A percentile compares a stretch with the other conserved stretches of the same genome.
Conservation (phyloP, 2,329 filamentous ascomycete species). For the Tolypocladium endophyticum region DNA sequence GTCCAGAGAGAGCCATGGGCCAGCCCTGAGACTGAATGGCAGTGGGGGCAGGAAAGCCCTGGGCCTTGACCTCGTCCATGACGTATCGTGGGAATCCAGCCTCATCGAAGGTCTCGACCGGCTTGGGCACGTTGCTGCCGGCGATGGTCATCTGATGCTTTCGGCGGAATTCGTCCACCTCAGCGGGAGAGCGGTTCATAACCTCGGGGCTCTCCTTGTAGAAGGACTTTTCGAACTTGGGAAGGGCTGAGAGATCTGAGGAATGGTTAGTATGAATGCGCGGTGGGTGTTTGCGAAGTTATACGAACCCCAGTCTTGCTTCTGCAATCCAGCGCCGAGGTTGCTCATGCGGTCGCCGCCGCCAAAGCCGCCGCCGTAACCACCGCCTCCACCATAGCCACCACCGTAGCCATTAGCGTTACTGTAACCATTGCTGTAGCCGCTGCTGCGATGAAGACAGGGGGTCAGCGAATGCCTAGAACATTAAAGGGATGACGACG, state of each 20-base stretch:
- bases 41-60: conserved; percentile 88
- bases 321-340: conserved; percentile 78
- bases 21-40: conserved; percentile 97
- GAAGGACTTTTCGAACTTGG: conserved; percentile 98
- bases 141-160: conserved; percentile 76
- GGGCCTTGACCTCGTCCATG: conserved; percentile 96
- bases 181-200: conserved; percentile 58
- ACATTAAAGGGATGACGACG: conserved; percentile 2
- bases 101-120: conserved; percentile 95
- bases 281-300: no score
- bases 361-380: conserved; percentile 24
- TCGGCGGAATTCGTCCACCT: conserved; percentile 81
- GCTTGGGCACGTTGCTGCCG: conserved; percentile 75
- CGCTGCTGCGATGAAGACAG: conserved; percentile 31
- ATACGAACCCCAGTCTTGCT: conserved; percentile 75
- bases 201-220: conserved; percentile 93
- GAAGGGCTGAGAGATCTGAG: conserved; percentile 63
- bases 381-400: conserved; percentile 26
- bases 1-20: conserved; percentile 97
- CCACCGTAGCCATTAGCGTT: conserved; percentile 16
- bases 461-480: conserved; percentile 21
- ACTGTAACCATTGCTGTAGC: conserved; percentile 16
- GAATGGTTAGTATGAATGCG: conserved; percentile 11
- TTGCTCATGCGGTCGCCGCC: conserved; percentile 86
- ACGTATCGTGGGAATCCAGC: conserved; percentile 95